Conservation (phyloP, 2,329 filamentous ascomycete genomes). For the Aphanoascus verrucosus region DNA sequence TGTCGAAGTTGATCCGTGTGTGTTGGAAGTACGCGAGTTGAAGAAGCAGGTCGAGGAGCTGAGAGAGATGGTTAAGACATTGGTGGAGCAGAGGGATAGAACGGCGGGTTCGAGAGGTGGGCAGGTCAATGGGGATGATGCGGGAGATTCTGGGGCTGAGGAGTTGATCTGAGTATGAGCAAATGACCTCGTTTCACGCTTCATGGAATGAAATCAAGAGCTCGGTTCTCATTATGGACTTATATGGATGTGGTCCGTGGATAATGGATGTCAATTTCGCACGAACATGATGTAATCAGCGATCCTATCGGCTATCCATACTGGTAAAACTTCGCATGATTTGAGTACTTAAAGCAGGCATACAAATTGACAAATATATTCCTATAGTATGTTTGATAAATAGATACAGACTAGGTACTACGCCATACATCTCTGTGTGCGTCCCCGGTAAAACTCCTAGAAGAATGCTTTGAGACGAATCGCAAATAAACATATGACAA, state of each 20-base stretch:
- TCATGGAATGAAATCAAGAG: background rate
- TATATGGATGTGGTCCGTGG: background rate
- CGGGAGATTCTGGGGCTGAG: background rate
- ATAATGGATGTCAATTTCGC: background rate
- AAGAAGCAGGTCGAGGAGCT: conserved; percentile 49
- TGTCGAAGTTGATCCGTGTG: conserved; percentile 64
- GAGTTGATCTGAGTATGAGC: conserved; percentile 1
- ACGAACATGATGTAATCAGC: too few species aligned
- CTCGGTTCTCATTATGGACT: too few species aligned
- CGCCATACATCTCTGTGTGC: too few species aligned
- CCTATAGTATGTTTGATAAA: too few species aligned
- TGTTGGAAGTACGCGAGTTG: conserved; percentile 49
- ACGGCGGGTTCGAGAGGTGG: background rate
- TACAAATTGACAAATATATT: too few species aligned
- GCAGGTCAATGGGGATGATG: background rate
- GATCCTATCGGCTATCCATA: too few species aligned
- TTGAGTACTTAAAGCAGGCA: too few species aligned
- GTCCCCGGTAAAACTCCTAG: too few species aligned
- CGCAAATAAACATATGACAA: too few species aligned
- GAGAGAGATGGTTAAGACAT: conserved; percentile 51
- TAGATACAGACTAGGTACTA: too few species aligned
- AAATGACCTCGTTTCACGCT: background rate
- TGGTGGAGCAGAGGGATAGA: conserved; percentile 31
- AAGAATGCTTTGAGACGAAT: too few species aligned
- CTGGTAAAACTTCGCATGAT: too few species aligned